These are phyloP conservation scores for Thalassiosira hispida DNA, from an alignment of 352 stramenopile species.

Conservation along the genomic window DNA sequence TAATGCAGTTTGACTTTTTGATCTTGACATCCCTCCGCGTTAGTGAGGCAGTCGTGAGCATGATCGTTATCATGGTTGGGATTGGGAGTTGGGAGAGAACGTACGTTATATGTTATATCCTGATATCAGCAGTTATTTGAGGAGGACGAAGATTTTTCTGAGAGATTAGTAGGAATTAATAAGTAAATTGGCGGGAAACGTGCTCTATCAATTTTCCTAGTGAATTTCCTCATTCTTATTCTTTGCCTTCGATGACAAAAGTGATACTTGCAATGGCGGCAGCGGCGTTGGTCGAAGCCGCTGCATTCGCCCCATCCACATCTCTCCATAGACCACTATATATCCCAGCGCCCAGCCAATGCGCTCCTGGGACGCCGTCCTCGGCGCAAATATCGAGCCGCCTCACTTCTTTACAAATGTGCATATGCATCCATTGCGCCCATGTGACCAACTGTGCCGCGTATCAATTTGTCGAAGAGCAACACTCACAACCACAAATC, in stretches of 20 bases:
- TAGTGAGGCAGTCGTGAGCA: too few relatives aligned
- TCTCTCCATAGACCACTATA: neutral
- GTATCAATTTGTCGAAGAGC: slow-evolving; percentile 84
- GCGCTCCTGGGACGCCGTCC: neutral
- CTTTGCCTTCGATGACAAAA: too few relatives aligned
- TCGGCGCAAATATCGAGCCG: neutral
- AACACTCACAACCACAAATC: slow-evolving; percentile 83
- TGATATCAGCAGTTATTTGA: too few relatives aligned
- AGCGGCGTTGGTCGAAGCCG: slow-evolving; percentile 1
- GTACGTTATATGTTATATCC: too few relatives aligned
- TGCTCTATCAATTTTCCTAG: too few relatives aligned
- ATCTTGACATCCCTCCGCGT: too few relatives aligned
- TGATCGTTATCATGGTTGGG: too few relatives aligned
- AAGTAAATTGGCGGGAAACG: too few relatives aligned
- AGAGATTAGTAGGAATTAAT: too few relatives aligned
- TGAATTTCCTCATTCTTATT: neutral
- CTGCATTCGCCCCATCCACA: slow-evolving; percentile 15
- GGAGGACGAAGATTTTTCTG: too few relatives aligned
- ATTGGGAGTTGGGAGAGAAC: too few relatives aligned
- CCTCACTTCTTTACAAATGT: slow-evolving; percentile 37
- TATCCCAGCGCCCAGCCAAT: neutral
- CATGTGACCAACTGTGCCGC: slow-evolving; percentile 76
- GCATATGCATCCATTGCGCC: slow-evolving; percentile 83
- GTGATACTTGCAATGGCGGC: slow-evolving; percentile 7
- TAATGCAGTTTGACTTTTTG: too few relatives aligned